Conservation (phyloP, 176 grass and related monocot species). For the Triticum urartu region DNA sequence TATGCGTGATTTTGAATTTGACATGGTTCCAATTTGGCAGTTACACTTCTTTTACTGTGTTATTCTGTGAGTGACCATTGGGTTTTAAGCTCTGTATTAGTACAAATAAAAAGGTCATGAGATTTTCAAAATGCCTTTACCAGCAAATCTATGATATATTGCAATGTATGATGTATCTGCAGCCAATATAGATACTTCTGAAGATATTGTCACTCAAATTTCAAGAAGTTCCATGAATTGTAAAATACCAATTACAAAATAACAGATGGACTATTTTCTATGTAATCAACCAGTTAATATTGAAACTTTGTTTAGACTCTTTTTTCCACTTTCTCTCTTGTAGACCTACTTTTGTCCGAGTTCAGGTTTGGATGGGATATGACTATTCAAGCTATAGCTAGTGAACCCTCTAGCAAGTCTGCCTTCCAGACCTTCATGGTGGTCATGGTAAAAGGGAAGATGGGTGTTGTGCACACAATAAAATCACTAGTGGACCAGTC, state of each 20-base stretch:
- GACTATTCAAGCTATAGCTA: slow-evolving; percentile 74
- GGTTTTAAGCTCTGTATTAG: background rate
- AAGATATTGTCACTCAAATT: background rate
- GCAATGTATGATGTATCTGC: background rate
- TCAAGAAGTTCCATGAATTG: background rate
- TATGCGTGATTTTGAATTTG: background rate
- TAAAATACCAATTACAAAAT: slow-evolving; percentile 6
- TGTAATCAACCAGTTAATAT: slow-evolving; percentile 3
- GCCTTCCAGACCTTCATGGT: slow-evolving; percentile 95
- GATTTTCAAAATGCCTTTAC: slow-evolving; percentile 6
- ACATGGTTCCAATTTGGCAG: background rate
- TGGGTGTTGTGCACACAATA: slow-evolving; percentile 45
- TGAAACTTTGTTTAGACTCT: background rate
- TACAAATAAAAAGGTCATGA: background rate
- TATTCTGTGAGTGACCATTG: background rate
- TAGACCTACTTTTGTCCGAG: slow-evolving; percentile 77
- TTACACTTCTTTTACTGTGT: background rate
- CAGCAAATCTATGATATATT: background rate
- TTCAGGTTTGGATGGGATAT: slow-evolving; percentile 94
- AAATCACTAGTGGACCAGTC: slow-evolving; percentile 50
- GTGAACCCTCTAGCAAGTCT: slow-evolving; percentile 53
- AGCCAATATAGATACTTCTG: background rate
- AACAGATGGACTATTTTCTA: background rate
- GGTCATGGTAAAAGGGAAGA: slow-evolving; percentile 66
- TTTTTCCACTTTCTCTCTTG: slow-evolving; percentile 26